phyloP scores from a whole-genome alignment of 2,329 filamentous ascomycete species.

The Seiridium unicorne region DNA sequence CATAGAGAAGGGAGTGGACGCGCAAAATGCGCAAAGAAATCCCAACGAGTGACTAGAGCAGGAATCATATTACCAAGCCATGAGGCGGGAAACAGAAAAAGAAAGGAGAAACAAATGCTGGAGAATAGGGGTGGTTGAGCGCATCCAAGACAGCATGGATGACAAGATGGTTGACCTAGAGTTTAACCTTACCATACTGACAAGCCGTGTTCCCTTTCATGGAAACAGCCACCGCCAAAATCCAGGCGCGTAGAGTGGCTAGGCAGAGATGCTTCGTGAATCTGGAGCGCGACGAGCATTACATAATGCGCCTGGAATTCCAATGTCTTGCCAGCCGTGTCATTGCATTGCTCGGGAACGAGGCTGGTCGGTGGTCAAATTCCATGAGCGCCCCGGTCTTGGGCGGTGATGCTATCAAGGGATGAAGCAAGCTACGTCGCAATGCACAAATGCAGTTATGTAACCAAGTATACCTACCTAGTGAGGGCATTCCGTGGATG shows the following conservation, averaged over 20 bases:
- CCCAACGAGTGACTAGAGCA: constrained; percentile 1
- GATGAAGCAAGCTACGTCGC: background rate
- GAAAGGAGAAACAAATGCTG: background rate
- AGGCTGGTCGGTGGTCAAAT: constrained; percentile 6
- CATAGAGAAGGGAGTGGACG: background rate
- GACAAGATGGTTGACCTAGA: background rate
- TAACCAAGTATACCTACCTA: too few relatives aligned
- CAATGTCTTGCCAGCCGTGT: constrained; percentile 5
- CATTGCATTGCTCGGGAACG: background rate
- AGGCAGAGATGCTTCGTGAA: background rate
- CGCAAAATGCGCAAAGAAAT: background rate
- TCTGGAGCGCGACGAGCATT: background rate
- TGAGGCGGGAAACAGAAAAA: background rate
- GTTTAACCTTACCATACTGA: constrained; percentile 1
- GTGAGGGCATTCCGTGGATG: too few relatives aligned
- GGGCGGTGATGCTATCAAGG: background rate
- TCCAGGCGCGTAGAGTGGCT: background rate
- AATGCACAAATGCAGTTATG: too few relatives aligned
- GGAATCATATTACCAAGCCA: background rate
- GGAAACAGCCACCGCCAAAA: background rate
- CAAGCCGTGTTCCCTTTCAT: background rate
- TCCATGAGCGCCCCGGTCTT: background rate
- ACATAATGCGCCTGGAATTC: constrained; percentile 1
- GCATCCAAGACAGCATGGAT: background rate
- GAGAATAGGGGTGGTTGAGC: background rate